These are phyloP conservation scores for Mortierella sp. DNA, from an alignment of 371 early-diverging fungal genomes.

Conservation along the genomic window DNA sequence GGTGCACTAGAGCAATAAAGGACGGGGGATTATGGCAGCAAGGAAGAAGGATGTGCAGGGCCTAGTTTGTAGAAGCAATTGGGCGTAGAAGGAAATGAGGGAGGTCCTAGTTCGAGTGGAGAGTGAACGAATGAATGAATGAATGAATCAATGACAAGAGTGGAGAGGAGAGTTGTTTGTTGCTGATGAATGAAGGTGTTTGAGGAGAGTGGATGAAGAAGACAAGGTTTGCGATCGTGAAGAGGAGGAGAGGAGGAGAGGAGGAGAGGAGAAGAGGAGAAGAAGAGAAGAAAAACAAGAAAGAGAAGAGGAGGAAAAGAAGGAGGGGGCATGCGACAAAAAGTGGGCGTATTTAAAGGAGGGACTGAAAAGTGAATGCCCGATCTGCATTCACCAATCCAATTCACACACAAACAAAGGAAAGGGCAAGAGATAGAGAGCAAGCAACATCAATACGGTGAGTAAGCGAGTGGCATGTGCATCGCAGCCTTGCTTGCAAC, in stretches of 20 bases:
- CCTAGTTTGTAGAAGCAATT: too few species aligned
- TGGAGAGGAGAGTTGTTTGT: too few species aligned
- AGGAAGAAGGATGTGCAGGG: too few species aligned
- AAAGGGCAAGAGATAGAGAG: neutral
- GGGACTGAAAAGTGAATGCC: too few species aligned
- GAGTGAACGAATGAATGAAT: too few species aligned
- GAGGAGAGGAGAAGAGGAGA: neutral
- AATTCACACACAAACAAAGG: neutral
- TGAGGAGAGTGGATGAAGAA: neutral
- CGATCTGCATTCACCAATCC: neutral
- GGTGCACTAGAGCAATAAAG: too few species aligned
- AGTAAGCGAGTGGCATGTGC: slow-evolving; percentile 2
- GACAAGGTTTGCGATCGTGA: too few species aligned
- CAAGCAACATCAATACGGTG: neutral
- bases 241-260: neutral
- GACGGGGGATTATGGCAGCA: too few species aligned
- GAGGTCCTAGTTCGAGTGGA: too few species aligned
- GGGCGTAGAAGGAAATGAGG: too few species aligned
- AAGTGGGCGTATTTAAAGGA: neutral
- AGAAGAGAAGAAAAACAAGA: neutral
- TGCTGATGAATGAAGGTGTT: neutral
- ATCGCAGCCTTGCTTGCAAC: neutral
- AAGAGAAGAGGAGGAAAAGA: neutral
- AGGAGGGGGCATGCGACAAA: neutral
- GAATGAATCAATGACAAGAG: too few species aligned